These are phyloP conservation scores for Yarrowia phangngaensis DNA, from an alignment of 805 yeast genomes.

Conservation along the genomic window DNA sequence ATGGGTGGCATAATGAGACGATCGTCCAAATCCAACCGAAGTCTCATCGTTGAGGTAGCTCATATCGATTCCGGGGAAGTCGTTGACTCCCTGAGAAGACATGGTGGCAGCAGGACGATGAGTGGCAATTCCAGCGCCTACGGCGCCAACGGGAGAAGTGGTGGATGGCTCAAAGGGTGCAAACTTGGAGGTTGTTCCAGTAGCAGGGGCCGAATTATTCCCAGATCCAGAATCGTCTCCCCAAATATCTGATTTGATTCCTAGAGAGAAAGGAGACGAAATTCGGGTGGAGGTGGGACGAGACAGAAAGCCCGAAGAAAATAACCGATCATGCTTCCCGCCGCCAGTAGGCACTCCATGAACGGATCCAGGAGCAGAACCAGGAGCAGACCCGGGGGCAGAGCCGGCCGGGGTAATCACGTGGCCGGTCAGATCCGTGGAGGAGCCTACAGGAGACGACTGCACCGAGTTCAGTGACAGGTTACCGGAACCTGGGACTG, in stretches of 20 bases:
- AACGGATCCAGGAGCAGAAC: no score
- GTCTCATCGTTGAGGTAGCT: constrained; percentile 23
- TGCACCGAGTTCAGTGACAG: constrained; percentile 9
- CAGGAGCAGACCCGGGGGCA: no score
- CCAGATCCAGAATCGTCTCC: constrained; percentile 27
- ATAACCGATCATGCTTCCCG: constrained; percentile 21
- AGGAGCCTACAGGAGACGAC: constrained; percentile 3
- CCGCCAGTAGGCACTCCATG: no score
- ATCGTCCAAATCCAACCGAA: constrained; percentile 7
- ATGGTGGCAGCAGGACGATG: constrained; percentile 1
- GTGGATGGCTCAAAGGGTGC: constrained; percentile 22
- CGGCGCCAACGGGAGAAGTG: not conserved
- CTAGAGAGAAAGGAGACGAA: constrained; percentile 26
- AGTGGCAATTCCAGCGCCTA: not conserved
- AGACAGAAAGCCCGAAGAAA: constrained; percentile 20
- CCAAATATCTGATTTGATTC: constrained; percentile 26
- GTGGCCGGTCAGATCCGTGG: constrained; percentile 14
- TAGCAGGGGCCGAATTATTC: no score
- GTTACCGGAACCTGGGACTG: not conserved
- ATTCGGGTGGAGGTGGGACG: constrained; percentile 24
- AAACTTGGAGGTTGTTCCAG: constrained; percentile 26
- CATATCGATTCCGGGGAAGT: constrained; percentile 21
- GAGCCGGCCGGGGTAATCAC: no score
- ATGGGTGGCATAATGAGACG: constrained; percentile 16
- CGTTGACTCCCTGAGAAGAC: constrained; percentile 16